Evolutionary conservation across 208 protist genomes (phyloP).

Genomic region (Leishmania mexicana): DNA sequence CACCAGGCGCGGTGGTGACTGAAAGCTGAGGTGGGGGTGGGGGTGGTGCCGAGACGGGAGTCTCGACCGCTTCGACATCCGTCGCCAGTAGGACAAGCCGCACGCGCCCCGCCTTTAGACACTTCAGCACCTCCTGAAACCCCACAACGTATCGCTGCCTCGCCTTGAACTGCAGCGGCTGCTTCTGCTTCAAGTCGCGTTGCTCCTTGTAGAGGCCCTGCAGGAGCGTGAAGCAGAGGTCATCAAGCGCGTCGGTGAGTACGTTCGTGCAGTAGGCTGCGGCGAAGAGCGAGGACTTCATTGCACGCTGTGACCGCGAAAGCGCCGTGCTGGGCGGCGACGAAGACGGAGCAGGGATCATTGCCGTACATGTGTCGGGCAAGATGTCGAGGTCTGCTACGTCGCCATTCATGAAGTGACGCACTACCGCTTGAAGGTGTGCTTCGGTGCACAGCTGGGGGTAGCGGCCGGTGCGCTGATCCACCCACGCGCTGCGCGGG

Average conservation of each 20-base stretch:
- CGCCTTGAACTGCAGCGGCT: constrained; percentile 62
- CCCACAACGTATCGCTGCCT: constrained; percentile 64
- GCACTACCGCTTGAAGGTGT: constrained; percentile 12
- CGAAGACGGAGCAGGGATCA: neutral
- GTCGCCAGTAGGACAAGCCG: constrained; percentile 61
- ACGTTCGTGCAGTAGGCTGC: constrained; percentile 49
- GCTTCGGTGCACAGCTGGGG: constrained; percentile 18
- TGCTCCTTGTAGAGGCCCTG: constrained; percentile 65
- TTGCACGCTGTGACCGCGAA: constrained; percentile 17
- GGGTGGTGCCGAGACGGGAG: neutral
- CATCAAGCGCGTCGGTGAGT: constrained; percentile 62
- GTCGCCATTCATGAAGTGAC: constrained; percentile 3
- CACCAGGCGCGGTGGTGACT: neutral
- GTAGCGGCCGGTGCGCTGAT: constrained; percentile 54
- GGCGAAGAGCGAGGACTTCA: constrained; percentile 30
- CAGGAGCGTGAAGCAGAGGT: constrained; percentile 66
- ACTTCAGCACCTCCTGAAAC: constrained; percentile 67
- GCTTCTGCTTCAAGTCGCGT: constrained; percentile 47
- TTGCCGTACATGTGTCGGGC: neutral
- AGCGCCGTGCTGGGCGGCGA: neutral
- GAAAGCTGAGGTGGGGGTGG: neutral
- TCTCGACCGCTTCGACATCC: constrained; percentile 46
- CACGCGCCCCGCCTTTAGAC: constrained; percentile 43
- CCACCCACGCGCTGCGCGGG: constrained; percentile 33
- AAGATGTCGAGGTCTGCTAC: neutral